phyloP scores from a whole-genome alignment of 257 asterid species.

The Mentha longifolia region DNA sequence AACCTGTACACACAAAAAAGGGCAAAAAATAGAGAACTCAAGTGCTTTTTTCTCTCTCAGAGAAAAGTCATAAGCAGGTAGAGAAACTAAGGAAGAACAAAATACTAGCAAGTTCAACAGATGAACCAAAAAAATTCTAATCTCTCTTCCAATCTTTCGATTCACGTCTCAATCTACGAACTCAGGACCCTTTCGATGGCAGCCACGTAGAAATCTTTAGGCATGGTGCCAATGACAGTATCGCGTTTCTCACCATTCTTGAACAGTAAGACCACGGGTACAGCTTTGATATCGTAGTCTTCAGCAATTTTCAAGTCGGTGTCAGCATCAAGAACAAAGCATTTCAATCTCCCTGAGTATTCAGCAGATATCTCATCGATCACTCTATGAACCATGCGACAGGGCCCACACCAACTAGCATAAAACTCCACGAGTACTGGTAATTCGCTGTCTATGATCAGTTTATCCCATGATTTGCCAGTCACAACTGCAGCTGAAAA shows the following conservation, averaged over 20 bases:
- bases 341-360: conserved; percentile 74
- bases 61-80: not conserved
- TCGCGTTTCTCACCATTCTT: conserved; percentile 72
- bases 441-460: conserved; percentile 56
- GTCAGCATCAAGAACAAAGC: conserved; percentile 74
- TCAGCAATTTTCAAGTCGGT: conserved; percentile 64
- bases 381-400: conserved; percentile 90
- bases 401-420: conserved; percentile 96
- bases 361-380: conserved; percentile 83
- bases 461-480: conserved; percentile 74
- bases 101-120: not conserved
- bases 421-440: conserved; percentile 89
- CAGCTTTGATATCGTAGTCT: conserved; percentile 79
- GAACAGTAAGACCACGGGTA: conserved; percentile 85
- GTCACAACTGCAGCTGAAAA: conserved; percentile 67
- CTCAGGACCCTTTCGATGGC: conserved; percentile 78
- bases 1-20: conserved; percentile 30
- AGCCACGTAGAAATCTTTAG: conserved; percentile 79
- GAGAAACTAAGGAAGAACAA: conserved; percentile 4
- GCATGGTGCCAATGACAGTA: conserved; percentile 83
- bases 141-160: not conserved
- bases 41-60: not conserved
- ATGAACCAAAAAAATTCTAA: not conserved
- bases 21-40: conserved; percentile 3
- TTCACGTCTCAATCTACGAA: conserved; percentile 32